phyloP scores from a whole-genome alignment of 257 asterid genomes.

The Fraxinus excelsior region DNA sequence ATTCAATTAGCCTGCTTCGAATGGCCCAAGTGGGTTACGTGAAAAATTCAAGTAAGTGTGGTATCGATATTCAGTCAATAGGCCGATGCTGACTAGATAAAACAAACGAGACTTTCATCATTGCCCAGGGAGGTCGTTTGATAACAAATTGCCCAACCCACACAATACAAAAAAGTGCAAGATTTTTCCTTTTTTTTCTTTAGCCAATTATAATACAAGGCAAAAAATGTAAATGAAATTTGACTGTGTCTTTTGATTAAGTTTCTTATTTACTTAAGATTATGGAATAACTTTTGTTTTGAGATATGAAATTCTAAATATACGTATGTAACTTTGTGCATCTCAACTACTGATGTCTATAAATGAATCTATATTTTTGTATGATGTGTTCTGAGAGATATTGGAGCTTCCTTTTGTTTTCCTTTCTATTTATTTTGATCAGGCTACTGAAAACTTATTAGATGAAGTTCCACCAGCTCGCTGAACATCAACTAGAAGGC shows the following conservation, averaged over 20 bases:
- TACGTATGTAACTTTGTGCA: neutral
- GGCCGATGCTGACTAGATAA: no score
- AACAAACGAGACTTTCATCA: no score
- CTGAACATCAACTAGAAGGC: conserved; percentile 80
- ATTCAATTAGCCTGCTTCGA: no score
- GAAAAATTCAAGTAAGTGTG: no score
- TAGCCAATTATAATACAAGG: conserved; percentile 3
- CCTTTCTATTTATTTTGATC: conserved; percentile 23
- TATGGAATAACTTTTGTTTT: conserved; percentile 10
- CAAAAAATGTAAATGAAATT: neutral
- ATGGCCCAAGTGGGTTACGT: no score
- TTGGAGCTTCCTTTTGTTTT: conserved; percentile 17
- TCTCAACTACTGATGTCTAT: neutral
- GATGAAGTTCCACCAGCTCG: conserved; percentile 68
- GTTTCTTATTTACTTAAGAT: conserved; percentile 17
- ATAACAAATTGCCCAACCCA: no score
- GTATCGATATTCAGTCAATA: no score
- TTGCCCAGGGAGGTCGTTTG: no score
- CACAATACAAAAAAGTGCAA: conserved; percentile 1
- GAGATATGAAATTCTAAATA: neutral
- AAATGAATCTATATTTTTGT: neutral
- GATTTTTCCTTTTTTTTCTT: neutral
- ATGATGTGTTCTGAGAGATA: conserved; percentile 22
- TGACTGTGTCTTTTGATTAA: conserved; percentile 4
- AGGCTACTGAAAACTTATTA: conserved; percentile 55